phyloP scores from a whole-genome alignment of 345 rosid species.

The Orychophragmus violaceus region DNA sequence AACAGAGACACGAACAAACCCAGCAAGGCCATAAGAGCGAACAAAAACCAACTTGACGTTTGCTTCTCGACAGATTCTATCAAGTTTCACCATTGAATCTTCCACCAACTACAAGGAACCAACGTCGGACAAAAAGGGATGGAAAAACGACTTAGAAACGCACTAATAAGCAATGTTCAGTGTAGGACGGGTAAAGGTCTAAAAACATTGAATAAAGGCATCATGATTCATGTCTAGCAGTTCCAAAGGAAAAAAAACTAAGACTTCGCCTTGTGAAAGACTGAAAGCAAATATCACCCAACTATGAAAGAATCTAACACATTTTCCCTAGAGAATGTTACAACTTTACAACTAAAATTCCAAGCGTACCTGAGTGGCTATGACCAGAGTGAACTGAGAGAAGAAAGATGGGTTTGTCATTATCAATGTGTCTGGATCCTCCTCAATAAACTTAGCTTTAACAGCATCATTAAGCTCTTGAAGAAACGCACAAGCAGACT shows the following conservation, averaged over 20 bases:
- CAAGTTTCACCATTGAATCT: slow-evolving; percentile 79
- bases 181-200: background rate
- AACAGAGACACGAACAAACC: slow-evolving; percentile 78
- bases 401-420: slow-evolving; percentile 70
- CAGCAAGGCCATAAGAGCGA: slow-evolving; percentile 93
- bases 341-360: background rate
- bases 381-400: slow-evolving; percentile 78
- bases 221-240: background rate
- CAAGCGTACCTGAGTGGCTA: slow-evolving; percentile 78
- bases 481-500: slow-evolving; percentile 79
- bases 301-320: background rate
- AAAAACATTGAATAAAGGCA: background rate
- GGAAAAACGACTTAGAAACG: background rate
- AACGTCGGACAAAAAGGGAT: background rate
- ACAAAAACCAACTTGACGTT: slow-evolving; percentile 84
- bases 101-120: slow-evolving; percentile 65
- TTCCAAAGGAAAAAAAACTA: background rate
- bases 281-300: background rate
- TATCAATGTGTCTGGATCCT: slow-evolving; percentile 67
- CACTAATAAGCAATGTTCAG: background rate
- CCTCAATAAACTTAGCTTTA: slow-evolving; percentile 95
- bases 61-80: slow-evolving; percentile 76
- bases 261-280: background rate
- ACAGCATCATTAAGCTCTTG: slow-evolving; percentile 98
- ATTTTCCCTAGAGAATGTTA: background rate